These are phyloP conservation scores for Trypanosoma theileri DNA, from an alignment of 208 protist genomes.

Conservation along the genomic window DNA sequence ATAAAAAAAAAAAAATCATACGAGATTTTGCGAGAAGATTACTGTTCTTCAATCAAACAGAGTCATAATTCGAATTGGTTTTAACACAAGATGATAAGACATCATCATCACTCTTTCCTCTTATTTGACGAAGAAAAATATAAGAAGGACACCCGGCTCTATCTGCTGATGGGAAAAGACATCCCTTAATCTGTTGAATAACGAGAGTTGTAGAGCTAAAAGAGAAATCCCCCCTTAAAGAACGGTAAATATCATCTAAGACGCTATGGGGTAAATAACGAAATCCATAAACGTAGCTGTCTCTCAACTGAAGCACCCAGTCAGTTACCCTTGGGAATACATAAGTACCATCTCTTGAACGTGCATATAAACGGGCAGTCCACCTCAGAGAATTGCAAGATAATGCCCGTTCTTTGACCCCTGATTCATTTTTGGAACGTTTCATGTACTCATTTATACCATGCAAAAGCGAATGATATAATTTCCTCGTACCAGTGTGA, in stretches of 20 bases:
- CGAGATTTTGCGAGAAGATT: neutral
- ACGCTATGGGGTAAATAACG: conserved; percentile 40
- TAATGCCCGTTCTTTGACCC: conserved; percentile 18
- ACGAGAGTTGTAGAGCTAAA: conserved; percentile 39
- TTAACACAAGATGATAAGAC: conserved; percentile 50
- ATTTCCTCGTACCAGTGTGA: conserved; percentile 38
- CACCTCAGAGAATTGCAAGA: conserved; percentile 48
- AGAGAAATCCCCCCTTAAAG: conserved; percentile 25
- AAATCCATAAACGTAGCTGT: conserved; percentile 60
- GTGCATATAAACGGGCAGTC: conserved; percentile 44
- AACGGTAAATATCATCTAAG: conserved; percentile 34
- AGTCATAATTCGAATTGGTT: conserved; percentile 37
- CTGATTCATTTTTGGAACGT: neutral
- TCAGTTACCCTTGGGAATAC: conserved; percentile 29
- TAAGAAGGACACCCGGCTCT: conserved; percentile 57
- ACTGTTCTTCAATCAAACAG: conserved; percentile 3
- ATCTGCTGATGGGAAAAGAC: conserved; percentile 40
- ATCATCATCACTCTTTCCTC: conserved; percentile 47
- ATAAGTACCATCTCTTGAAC: conserved; percentile 47
- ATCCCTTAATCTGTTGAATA: conserved; percentile 41
- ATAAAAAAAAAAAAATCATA: neutral
- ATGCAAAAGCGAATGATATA: conserved; percentile 45
- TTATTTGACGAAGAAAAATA: conserved; percentile 50
- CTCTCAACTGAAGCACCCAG: conserved; percentile 53
- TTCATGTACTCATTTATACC: conserved; percentile 31